Evolutionary conservation across 2,329 filamentous ascomycete genomes (phyloP).

Genomic region (Phyllosticta citribraziliensis): DNA sequence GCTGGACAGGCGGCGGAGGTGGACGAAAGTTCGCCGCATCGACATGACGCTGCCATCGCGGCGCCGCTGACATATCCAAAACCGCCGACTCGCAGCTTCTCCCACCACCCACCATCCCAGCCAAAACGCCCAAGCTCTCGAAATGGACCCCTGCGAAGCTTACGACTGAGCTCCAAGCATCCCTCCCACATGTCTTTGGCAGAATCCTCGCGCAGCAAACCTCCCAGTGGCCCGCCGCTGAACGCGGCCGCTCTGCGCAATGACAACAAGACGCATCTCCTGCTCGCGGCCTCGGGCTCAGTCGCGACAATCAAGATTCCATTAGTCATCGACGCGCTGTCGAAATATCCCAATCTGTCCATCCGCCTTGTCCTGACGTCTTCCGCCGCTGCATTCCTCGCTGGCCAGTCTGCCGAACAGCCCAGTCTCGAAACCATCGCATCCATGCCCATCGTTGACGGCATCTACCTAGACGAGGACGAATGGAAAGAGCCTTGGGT

Average conservation of each 20-base stretch:
- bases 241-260: slow-evolving; percentile 11
- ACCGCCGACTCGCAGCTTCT: not conserved
- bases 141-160: not conserved
- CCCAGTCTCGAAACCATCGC: slow-evolving; percentile 54
- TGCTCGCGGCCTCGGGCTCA: slow-evolving; percentile 59
- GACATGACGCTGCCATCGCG: slow-evolving; percentile 1
- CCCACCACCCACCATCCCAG: not conserved
- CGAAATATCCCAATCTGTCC: slow-evolving; percentile 48
- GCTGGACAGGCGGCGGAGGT: slow-evolving; percentile 13
- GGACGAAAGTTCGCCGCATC: slow-evolving; percentile 18
- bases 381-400: slow-evolving; percentile 65
- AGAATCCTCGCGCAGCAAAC: not conserved
- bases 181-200: not conserved
- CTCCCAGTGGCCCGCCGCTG: not conserved
- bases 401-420: slow-evolving; percentile 67
- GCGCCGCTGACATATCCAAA: slow-evolving; percentile 5
- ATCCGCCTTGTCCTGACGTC: slow-evolving; percentile 78
- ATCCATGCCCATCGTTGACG: slow-evolving; percentile 62
- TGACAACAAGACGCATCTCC: slow-evolving; percentile 50
- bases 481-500: slow-evolving; percentile 76
- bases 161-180: not conserved
- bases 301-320: slow-evolving; percentile 79
- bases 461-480: slow-evolving; percentile 70
- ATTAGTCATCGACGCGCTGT: slow-evolving; percentile 44
- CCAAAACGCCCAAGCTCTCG: not conserved